phyloP scores from a whole-genome alignment of 1,284 basidiomycete genomes.

The Melampsora americana region DNA sequence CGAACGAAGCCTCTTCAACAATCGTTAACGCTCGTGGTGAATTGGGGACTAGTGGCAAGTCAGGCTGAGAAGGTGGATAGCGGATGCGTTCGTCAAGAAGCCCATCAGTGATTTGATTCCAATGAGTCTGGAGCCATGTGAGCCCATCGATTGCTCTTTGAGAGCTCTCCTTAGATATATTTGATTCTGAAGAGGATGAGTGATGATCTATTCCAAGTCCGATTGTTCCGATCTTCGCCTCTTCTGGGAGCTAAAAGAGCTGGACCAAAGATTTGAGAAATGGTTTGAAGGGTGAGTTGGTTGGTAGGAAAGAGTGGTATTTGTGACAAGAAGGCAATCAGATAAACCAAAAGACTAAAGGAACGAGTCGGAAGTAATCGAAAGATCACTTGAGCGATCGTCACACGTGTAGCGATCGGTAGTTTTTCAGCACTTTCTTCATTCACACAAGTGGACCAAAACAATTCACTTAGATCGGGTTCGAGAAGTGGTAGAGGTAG shows the following conservation, averaged over 20 bases:
- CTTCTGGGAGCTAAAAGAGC: constrained; percentile 51
- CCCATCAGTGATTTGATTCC: constrained; percentile 34
- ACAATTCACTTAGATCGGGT: constrained; percentile 52
- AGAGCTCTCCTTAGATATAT: neutral
- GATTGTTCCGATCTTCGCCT: constrained; percentile 45
- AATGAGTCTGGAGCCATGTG: constrained; percentile 26
- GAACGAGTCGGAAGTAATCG: constrained; percentile 63
- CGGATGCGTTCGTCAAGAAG: constrained; percentile 17
- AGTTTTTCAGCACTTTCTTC: constrained; percentile 27
- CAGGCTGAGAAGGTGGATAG: neutral
- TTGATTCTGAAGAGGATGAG: neutral
- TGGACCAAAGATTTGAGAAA: constrained; percentile 54
- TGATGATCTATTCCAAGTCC: constrained; percentile 50
- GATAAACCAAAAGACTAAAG: constrained; percentile 63
- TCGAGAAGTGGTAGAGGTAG: constrained; percentile 58
- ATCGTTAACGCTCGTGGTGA: neutral
- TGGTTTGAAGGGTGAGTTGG: constrained; percentile 51
- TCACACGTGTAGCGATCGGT: neutral
- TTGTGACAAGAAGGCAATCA: constrained; percentile 63
- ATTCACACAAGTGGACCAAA: constrained; percentile 52
- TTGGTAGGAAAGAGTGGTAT: constrained; percentile 54
- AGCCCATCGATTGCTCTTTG: constrained; percentile 16
- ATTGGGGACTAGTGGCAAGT: neutral
- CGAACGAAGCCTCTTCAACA: neutral
- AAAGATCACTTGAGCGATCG: constrained; percentile 60